Evolutionary conservation across 2,329 filamentous ascomycete species (phyloP), one percentile per base, ranked within the genome.

Genomic region (Beauveria brongniartii): DNA sequence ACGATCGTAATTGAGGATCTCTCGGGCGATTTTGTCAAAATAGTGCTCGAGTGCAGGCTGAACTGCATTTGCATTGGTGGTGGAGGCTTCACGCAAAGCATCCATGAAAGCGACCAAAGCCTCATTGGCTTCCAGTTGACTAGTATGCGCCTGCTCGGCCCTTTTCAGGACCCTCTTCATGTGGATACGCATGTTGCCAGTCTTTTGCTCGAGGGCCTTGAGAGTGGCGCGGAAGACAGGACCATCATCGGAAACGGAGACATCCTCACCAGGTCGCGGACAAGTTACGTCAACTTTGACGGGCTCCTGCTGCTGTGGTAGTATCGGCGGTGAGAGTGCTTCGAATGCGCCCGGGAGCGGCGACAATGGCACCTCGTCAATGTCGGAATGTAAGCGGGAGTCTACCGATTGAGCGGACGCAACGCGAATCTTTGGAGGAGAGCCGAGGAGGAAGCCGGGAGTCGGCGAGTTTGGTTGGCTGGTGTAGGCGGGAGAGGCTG

Each of bases 101-200:
- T 93, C 90, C 71, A 96, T 87, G 68, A 99, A 96, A 3, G 84
- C 85, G 18, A 83, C 77, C 66, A 96, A 87, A 6, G 92, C 88
- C 58, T 95, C 91, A 70, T 97, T 99, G 72, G 90, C 93, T 64
- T 89, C 85, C 3, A 81, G 79, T 71, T 97, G 93, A 3, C 92
- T 87, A 58, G 84, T 78, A 67, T 95, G 84, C 18, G 92, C 92
- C 7, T 91, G 87, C 70, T 97, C 94, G n/a, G 94, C 94, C 69
- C 88, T 91, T 71, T 94, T 95, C 66, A 99, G 78, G 8, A 99
- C 90, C 70, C 94, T 95, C 75, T 99, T 99, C 86, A 97, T 97
- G 67, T 93, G 90, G 24, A 84, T 81, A 62, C 92, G 88, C 90
- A 99, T 94, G 67, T 90, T 95, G 48, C 92, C 91, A 0, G 93